These are phyloP conservation scores for Fusarium staphyleae DNA, from an alignment of 2,329 filamentous ascomycete genomes.

Conservation along the genomic window DNA sequence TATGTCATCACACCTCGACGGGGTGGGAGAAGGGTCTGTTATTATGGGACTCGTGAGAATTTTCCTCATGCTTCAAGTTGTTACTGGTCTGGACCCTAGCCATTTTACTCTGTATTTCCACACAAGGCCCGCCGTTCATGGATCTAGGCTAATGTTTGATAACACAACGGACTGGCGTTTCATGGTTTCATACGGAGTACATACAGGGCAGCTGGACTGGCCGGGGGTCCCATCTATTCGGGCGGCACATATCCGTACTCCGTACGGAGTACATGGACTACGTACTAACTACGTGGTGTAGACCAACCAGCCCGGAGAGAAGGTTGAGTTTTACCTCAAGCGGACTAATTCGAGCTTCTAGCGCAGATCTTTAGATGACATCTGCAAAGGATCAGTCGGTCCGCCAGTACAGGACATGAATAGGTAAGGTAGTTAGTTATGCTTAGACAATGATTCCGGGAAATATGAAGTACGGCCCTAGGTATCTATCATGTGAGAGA, in stretches of 20 bases:
- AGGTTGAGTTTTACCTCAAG: slow-evolving; percentile 25
- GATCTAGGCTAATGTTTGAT: slow-evolving; percentile 1
- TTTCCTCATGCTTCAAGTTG: not conserved
- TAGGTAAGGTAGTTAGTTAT: too few species aligned
- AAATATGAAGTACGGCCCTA: not conserved
- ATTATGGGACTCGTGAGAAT: slow-evolving; percentile 1
- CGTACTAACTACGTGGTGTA: too few species aligned
- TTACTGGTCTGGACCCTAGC: not conserved
- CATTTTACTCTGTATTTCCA: slow-evolving; percentile 1
- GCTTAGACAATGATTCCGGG: slow-evolving; percentile 14
- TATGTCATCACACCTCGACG: slow-evolving; percentile 2
- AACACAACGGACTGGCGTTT: slow-evolving; percentile 16
- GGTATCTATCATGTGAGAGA: slow-evolving; percentile 14
- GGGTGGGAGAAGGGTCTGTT: not conserved
- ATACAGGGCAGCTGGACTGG: slow-evolving; percentile 8
- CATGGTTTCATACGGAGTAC: slow-evolving; percentile 18
- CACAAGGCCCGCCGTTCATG: not conserved
- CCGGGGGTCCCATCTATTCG: not conserved
- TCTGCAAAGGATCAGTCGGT: slow-evolving; percentile 13
- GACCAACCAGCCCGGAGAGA: not conserved
- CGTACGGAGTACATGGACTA: too few species aligned
- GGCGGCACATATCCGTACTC: too few species aligned
- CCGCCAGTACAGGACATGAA: not conserved
- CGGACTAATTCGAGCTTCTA: slow-evolving; percentile 19
- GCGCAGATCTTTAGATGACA: slow-evolving; percentile 23